Evolutionary conservation across 805 yeast species (phyloP).

Genomic region (Debaryomyces tyrocola): DNA sequence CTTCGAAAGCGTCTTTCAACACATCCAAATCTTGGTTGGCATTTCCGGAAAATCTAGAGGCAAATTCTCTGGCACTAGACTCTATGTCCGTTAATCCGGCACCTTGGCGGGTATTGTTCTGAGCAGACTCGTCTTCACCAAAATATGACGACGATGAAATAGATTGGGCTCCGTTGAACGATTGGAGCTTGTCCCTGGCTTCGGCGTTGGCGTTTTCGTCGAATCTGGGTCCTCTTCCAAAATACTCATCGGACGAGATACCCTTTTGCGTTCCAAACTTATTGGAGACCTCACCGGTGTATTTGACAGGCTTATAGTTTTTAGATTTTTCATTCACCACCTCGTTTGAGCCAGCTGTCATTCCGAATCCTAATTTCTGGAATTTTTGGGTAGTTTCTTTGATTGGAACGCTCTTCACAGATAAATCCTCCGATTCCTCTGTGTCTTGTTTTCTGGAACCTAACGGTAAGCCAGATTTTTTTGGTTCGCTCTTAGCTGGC

Average conservation of each 20-base stretch:
- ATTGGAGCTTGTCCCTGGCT: conserved; percentile 77
- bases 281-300: conserved; percentile 71
- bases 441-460: conserved; percentile 5
- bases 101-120: conserved; percentile 5
- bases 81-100: conserved; percentile 50
- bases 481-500: conserved; percentile 6
- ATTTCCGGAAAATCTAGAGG: conserved; percentile 66
- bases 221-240: conserved; percentile 79
- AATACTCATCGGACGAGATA: conserved; percentile 91
- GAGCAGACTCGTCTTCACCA: conserved; percentile 69
- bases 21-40: conserved; percentile 89
- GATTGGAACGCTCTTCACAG: conserved; percentile 25
- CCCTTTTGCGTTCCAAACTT: conserved; percentile 90
- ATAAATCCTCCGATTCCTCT: background rate
- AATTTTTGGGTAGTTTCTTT: conserved; percentile 63
- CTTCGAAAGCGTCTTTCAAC: conserved; percentile 87
- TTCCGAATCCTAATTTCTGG: conserved; percentile 88
- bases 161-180: conserved; percentile 82
- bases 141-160: conserved; percentile 92
- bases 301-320: conserved; percentile 56
- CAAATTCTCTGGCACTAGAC: conserved; percentile 58
- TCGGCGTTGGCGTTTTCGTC: conserved; percentile 78
- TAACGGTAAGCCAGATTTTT: conserved; percentile 15
- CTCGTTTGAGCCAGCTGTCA: conserved; percentile 66
- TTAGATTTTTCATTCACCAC: conserved; percentile 23